Conservation (phyloP, 2,329 filamentous ascomycete species). For the Talaromyces sp. region DNA sequence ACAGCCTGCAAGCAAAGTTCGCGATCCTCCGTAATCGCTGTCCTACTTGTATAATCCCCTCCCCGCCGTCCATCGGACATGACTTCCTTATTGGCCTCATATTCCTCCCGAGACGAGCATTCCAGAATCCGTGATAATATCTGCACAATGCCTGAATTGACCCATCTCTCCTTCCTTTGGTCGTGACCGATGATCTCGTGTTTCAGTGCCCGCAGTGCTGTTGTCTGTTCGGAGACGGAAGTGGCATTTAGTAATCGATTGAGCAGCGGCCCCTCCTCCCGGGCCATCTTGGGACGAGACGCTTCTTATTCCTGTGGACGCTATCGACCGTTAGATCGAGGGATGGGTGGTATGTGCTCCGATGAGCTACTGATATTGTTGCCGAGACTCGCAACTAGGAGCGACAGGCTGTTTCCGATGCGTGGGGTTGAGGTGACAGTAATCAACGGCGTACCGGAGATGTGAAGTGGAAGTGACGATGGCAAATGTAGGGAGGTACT, state of each 20-base stretch:
- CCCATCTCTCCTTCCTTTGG: conserved; percentile 78
- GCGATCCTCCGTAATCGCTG: conserved; percentile 59
- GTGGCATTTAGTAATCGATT: conserved; percentile 58
- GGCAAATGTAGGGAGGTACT: neutral
- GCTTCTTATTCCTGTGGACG: neutral
- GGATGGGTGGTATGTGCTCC: too few relatives aligned
- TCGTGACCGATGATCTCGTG: conserved; percentile 87
- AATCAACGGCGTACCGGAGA: neutral
- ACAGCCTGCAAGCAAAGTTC: conserved; percentile 73
- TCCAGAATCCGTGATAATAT: conserved; percentile 51
- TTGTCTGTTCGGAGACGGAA: conserved; percentile 43
- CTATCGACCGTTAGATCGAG: neutral
- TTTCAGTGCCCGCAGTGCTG: conserved; percentile 71
- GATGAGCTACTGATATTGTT: neutral
- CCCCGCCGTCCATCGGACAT: conserved; percentile 29
- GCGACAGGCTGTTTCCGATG: neutral
- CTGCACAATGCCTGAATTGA: conserved; percentile 64
- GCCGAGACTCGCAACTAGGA: neutral
- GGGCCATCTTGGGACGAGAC: conserved; percentile 51
- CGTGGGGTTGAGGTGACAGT: neutral
- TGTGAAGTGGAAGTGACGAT: neutral
- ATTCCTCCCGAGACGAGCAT: conserved; percentile 42
- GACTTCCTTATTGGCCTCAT: conserved; percentile 32
- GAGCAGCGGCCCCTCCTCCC: conserved; percentile 54
- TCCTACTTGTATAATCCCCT: conserved; percentile 35